Evolutionary conservation across 2,329 filamentous ascomycete genomes (phyloP), one percentile per base, ranked within the genome.

Genomic region (Escovopsis sp.): DNA sequence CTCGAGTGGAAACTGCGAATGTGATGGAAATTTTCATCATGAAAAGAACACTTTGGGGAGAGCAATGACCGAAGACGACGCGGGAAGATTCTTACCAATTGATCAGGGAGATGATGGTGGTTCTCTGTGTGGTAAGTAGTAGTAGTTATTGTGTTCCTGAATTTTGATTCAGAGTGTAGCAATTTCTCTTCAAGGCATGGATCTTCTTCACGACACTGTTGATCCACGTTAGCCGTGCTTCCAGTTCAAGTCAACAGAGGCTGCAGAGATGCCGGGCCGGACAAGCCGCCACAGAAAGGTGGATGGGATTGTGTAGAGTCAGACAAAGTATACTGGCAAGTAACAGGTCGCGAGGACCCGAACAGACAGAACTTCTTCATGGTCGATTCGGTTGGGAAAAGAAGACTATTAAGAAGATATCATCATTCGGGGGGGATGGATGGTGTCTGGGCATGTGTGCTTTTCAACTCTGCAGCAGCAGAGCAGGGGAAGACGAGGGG

Each of bases 1-100:
- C 77, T 83, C 78, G 70, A 83, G 82, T 84, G 81, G 77, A 86
- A 86, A 86, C 82, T 86, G 82, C 82, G 81, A 87, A 85, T 84
- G 70, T 75, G 68, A 70, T 63, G 74, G 78, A 70, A 73, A 73
- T 62, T 79, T 82, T 83, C 78, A 83, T 84, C 80, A 82, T 77
- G 56, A 45, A 47, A 55, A 49, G 46, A 43, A 43, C 33, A 19
- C 37, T 23, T 23, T 37, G 40, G 47, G 41, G 34, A 39, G 41
- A 39, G 44, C 15, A 41, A 23, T 6, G 6, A 23, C 23, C 4
- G 23, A 23, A 23, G 23, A 23, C 6, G 23, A 23, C 23, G 15
- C 15, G 15, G 23, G 23, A 23, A 23, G 4, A 6, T 23, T 23
- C 23, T 23, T 23, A 23, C 23, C 23, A 23, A 4, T 23, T 23